Conservation (phyloP, 345 rosid genomes). For the Mallotus nudiflorus region DNA sequence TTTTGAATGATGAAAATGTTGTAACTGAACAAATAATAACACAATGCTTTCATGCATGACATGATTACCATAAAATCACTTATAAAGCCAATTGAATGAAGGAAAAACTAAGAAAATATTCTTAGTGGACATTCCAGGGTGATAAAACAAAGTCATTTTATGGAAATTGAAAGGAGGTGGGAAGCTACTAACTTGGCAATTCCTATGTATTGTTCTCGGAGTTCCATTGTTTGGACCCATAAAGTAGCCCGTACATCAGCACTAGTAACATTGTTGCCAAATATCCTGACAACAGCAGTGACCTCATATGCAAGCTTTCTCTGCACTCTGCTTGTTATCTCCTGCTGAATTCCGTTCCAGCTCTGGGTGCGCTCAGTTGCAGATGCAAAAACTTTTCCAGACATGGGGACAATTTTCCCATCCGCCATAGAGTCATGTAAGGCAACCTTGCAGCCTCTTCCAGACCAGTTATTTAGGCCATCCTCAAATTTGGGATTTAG, state of each 20-base stretch:
- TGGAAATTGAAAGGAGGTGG: constrained; percentile 1
- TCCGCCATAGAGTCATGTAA: constrained; percentile 76
- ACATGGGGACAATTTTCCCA: constrained; percentile 66
- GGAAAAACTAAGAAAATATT: not conserved
- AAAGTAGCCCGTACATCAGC: constrained; percentile 69
- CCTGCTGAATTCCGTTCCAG: constrained; percentile 96
- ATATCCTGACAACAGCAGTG: constrained; percentile 69
- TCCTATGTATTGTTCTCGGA: constrained; percentile 73
- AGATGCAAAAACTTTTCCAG: constrained; percentile 71
- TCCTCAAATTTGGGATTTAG: constrained; percentile 76
- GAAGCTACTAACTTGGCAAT: constrained; percentile 65
- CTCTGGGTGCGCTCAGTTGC: constrained; percentile 79
- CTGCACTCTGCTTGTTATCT: constrained; percentile 70
- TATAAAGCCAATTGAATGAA: not conserved
- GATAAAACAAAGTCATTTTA: not conserved
- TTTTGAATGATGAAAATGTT: not conserved
- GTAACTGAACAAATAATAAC: not conserved
- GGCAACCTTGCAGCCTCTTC: constrained; percentile 81
- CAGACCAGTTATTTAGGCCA: constrained; percentile 86
- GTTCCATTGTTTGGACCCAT: constrained; percentile 68
- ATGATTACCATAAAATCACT: too few species aligned
- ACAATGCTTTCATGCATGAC: not conserved
- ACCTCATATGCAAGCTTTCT: constrained; percentile 74
- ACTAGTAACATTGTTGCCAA: constrained; percentile 52
- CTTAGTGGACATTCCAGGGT: not conserved